Conservation (phyloP, 768 basidiomycete genomes). For the Collybia nuda region DNA sequence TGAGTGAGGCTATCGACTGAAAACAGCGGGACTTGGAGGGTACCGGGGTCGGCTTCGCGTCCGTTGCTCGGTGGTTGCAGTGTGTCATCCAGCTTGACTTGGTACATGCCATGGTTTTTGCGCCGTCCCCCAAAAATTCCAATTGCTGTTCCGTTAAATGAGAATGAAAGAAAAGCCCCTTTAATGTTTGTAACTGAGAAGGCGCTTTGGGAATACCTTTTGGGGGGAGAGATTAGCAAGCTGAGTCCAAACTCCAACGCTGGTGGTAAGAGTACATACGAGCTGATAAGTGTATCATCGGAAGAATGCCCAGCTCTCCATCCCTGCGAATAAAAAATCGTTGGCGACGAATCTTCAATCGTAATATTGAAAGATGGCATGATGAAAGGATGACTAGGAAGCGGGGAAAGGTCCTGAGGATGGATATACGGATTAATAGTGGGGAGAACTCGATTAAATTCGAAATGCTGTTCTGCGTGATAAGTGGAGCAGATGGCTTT, state of each 20-base stretch:
- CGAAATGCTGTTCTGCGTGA: too few species aligned
- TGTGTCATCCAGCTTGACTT: slow-evolving; percentile 38
- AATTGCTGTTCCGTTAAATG: slow-evolving; percentile 51
- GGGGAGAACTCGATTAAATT: too few species aligned
- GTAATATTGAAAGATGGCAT: too few species aligned
- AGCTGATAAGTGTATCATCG: too few species aligned
- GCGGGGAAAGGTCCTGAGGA: too few species aligned
- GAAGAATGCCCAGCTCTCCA: too few species aligned
- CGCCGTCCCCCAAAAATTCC: slow-evolving; percentile 52
- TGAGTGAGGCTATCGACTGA: slow-evolving; percentile 27
- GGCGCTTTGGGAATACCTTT: slow-evolving; percentile 35
- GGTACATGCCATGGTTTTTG: slow-evolving; percentile 43
- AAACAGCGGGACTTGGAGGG: slow-evolving; percentile 45
- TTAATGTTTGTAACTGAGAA: slow-evolving; percentile 34
- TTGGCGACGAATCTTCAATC: too few species aligned
- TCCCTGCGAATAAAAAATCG: too few species aligned
- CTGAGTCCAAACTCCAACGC: too few species aligned
- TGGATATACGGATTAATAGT: too few species aligned
- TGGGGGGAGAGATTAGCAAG: not conserved
- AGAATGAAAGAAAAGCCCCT: slow-evolving; percentile 34
- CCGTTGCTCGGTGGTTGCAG: slow-evolving; percentile 28
- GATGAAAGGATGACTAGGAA: too few species aligned
- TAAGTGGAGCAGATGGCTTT: too few species aligned
- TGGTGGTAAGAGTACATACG: not conserved
- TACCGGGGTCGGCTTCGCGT: slow-evolving; percentile 15